Evolutionary conservation across 2,329 filamentous ascomycete species (phyloP).

Genomic region (Stachybotrys chartarum): DNA sequence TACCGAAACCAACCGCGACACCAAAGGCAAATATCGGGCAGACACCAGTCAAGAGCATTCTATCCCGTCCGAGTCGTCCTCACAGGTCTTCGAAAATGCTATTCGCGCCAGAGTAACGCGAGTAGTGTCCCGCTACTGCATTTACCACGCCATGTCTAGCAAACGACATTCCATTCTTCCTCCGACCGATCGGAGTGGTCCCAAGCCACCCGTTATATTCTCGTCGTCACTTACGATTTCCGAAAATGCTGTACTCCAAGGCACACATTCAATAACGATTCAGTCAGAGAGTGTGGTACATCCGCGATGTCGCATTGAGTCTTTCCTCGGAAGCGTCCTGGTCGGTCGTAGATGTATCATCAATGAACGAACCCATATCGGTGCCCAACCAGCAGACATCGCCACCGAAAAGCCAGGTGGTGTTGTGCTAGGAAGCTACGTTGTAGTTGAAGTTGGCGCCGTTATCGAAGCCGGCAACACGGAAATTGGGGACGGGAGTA

Average conservation of each 20-base stretch:
- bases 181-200: slow-evolving; percentile 42
- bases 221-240: slow-evolving; percentile 54
- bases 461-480: slow-evolving; percentile 56
- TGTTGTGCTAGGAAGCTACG: slow-evolving; percentile 52
- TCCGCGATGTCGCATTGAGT: slow-evolving; percentile 73
- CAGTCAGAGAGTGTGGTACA: slow-evolving; percentile 77
- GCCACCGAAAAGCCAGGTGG: slow-evolving; percentile 30
- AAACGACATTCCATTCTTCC: slow-evolving; percentile 53
- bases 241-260: slow-evolving; percentile 56
- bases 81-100: too few species aligned
- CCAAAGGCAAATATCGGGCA: neutral
- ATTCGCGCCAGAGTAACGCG: too few species aligned
- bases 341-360: slow-evolving; percentile 79
- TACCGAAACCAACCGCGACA: neutral
- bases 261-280: slow-evolving; percentile 72
- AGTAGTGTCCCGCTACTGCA: neutral
- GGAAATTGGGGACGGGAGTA: slow-evolving; percentile 52
- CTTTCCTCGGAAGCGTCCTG: slow-evolving; percentile 69
- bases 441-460: slow-evolving; percentile 53
- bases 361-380: slow-evolving; percentile 59
- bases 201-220: slow-evolving; percentile 55
- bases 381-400: slow-evolving; percentile 28
- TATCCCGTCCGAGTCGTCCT: too few species aligned
- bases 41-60: neutral
- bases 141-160: slow-evolving; percentile 24